Base-by-base conservation (phyloP, 164 flowering plant species). In the Piper betle region DNA sequence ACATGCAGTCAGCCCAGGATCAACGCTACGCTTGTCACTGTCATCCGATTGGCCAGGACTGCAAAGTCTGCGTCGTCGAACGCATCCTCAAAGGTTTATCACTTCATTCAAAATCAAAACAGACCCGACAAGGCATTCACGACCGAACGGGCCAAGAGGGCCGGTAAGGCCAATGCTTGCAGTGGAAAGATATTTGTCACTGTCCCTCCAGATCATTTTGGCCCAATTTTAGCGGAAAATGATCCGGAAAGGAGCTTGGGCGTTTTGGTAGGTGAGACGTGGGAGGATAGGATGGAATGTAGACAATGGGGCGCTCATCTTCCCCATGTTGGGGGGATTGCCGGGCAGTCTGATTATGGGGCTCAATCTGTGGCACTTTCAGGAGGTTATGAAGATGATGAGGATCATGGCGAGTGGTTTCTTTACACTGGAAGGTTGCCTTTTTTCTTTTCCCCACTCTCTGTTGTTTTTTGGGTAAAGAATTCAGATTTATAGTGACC, bases 391-490 rank as follows among this genome's bases (percentile, higher is more conserved):
- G 57, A 69, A 38, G 95, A 89, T 62, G 96, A 92, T 46, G 89
- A 92, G 72, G 98, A 88, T 63, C 88, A 92, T 72, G 98, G 98
- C 5, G 98, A 92, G 71, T 92, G 96, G 98, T 87, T 92, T 61
- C 84, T 92, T 25, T 92, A 92, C 68, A 92, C 96, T 3, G 98
- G 96, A 69, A n/a, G n/a, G n/a, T n/a, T n/a, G n/a, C n/a, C n/a
- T n/a, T n/a, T n/a, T n/a, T n/a, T n/a, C n/a, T n/a, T n/a, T n/a
- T n/a, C n/a, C n/a, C n/a, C n/a, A n/a, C n/a, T n/a, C n/a, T n/a
- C n/a, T n/a, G n/a, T n/a, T n/a, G n/a, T n/a, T n/a, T n/a, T n/a
- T n/a, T n/a, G n/a, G n/a, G n/a, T n/a, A n/a, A n/a, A n/a, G n/a
- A n/a, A n/a, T n/a, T n/a, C n/a, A n/a, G n/a, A n/a, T n/a, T n/a